phyloP scores from a whole-genome alignment of 805 yeast genomes.

The Candida caryicola region DNA sequence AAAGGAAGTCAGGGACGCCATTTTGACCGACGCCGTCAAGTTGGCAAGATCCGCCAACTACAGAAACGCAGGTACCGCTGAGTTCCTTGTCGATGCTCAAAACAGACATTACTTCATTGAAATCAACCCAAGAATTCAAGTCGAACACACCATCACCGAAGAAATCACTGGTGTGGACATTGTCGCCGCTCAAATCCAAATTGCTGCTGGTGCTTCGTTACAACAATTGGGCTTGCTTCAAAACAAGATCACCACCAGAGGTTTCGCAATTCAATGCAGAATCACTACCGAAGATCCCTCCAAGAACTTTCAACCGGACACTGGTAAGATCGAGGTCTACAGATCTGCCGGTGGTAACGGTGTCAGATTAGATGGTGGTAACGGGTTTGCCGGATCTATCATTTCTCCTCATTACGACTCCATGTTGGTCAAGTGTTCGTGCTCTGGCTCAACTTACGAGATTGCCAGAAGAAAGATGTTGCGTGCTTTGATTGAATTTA shows the following conservation, averaged over 20 bases:
- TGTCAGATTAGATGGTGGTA: conserved; percentile 97
- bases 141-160: conserved; percentile 97
- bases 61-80: conserved; percentile 98
- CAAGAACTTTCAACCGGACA: conserved; percentile 96
- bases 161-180: conserved; percentile 98
- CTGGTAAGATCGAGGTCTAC: conserved; percentile 96
- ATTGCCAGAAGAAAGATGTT: conserved; percentile 97
- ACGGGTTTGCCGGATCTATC: conserved; percentile 94
- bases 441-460: conserved; percentile 96
- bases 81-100: conserved; percentile 88
- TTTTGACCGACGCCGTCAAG: conserved; percentile 90
- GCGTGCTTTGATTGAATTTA: conserved; percentile 92
- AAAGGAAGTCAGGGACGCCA: conserved; percentile 79
- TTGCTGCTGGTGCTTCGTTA: conserved; percentile 96
- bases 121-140: conserved; percentile 97
- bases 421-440: conserved; percentile 95
- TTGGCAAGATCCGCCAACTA: conserved; percentile 86
- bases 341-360: conserved; percentile 99
- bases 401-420: conserved; percentile 98
- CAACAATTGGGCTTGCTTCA: conserved; percentile 89
- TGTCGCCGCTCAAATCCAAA: conserved; percentile 97
- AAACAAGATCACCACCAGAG: conserved; percentile 92
- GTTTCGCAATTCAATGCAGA: conserved; percentile 98
- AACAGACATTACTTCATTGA: conserved; percentile 97
- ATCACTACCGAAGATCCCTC: conserved; percentile 98